These are phyloP conservation scores for Psophocarpus tetragonolobus DNA, from an alignment of 306 rosid species.

Conservation along the genomic window DNA sequence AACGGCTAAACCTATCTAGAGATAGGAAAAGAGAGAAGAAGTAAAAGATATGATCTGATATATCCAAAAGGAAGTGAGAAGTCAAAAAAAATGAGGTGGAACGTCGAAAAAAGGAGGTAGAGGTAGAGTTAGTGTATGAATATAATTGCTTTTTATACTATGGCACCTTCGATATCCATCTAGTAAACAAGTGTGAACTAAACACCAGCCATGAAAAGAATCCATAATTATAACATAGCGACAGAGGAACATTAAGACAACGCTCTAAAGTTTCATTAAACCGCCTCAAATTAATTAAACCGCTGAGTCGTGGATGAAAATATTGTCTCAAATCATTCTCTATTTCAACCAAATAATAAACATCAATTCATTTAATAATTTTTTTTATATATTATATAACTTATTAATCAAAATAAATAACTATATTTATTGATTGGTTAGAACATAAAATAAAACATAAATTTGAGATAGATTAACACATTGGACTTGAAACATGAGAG, in stretches of 20 bases:
- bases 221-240: background rate
- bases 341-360: too few relatives aligned
- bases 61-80: background rate
- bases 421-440: too few relatives aligned
- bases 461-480: too few relatives aligned
- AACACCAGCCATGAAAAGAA: slow-evolving; percentile 8
- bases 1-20: background rate
- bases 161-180: slow-evolving; percentile 6
- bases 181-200: background rate
- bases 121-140: background rate
- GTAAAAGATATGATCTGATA: background rate
- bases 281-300: background rate
- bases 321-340: too few relatives aligned
- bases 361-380: too few relatives aligned
- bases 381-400: too few relatives aligned
- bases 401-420: too few relatives aligned
- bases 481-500: background rate
- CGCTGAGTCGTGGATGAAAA: background rate
- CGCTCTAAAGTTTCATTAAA: background rate
- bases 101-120: background rate
- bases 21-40: background rate
- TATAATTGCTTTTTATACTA: background rate
- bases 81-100: background rate
- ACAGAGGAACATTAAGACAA: slow-evolving; percentile 22
- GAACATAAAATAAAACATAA: too few relatives aligned